Evolutionary conservation across 208 protist genomes (phyloP), one percentile per base, ranked within the genome.

Genomic region (Kentomonas sorsogonicus): DNA sequence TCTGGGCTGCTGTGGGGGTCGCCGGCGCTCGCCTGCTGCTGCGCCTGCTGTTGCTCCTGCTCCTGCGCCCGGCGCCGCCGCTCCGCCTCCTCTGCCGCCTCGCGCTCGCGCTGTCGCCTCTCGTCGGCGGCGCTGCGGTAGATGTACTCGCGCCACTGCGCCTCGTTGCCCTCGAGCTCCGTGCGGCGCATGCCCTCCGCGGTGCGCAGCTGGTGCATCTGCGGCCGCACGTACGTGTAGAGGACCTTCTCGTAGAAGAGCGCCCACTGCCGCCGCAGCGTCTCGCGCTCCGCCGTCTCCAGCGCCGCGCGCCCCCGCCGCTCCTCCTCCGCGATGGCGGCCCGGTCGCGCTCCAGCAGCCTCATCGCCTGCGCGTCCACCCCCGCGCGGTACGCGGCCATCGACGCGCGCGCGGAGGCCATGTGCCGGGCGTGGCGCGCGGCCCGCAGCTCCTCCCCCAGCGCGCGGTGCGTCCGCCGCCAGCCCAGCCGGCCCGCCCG

Each of bases 401-500:
- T 23, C 7, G 55, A 46, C 1, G 29, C 38, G 3, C 34, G 41
- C 10, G 81, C 81, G 18, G 51, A 53, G 13, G 58, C 38, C 40
- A 92, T 78, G 34, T 75, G 69, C 30, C 39, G 41, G 11, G 22
- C 33, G 50, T 79, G 65, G 29, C 85, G 81, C 10, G 29, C 18
- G 27, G 76, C 53, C 40, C 58, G 66, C 16, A 92, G 71, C 22
- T 77, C 75, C 25, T 69, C 55, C n/a, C 81, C 81, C 44, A 92
- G 44, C 20, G 47, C 48, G 23, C 50, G 38, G 61, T 92, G 72
- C 3, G 79, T 80, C 34, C 40, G 61, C 6, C 67, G 80, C 72
- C 81, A 89, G 18, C 81, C 81, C 10, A 89, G 60, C 7, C 55
- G 60, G 3, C 79, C 79, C 13, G 51, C 53, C 41, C 69, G 56